Percentiles rank a stretch among this genome's conserved stretches.
Conservation (phyloP, 192 early-diverging fungal genomes). For the Oehlia diaphana region DNA sequence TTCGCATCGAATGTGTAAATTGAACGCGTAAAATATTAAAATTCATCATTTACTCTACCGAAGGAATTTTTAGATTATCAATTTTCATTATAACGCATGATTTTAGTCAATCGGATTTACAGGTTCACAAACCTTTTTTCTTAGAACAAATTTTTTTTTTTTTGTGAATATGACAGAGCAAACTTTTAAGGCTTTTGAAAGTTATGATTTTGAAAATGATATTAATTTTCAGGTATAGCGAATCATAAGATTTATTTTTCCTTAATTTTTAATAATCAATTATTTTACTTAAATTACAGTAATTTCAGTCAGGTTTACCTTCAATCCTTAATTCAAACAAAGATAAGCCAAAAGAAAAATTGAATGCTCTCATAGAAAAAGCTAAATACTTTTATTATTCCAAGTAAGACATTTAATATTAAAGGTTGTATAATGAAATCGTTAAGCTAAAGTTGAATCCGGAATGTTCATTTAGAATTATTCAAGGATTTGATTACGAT, state of each 20-base stretch:
- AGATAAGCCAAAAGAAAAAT: slow-evolving; percentile 31
- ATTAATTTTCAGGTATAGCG: slow-evolving; percentile 36
- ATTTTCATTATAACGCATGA: not conserved
- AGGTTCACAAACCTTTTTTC: not conserved
- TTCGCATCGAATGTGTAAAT: not conserved
- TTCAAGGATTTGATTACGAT: slow-evolving; percentile 35
- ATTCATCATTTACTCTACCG: not conserved
- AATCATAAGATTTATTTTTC: not conserved
- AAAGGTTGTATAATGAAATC: not conserved
- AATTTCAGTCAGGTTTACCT: slow-evolving; percentile 37
- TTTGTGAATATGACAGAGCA: not conserved
- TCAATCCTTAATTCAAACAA: slow-evolving; percentile 34
- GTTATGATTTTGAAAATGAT: slow-evolving; percentile 46
- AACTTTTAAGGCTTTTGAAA: slow-evolving; percentile 32
- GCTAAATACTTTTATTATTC: slow-evolving; percentile 49
- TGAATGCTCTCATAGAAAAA: slow-evolving; percentile 29
- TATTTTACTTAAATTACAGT: not conserved
- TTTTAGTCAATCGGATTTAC: not conserved
- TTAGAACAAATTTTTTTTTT: not conserved
- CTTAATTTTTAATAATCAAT: not conserved
- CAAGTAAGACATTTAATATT: slow-evolving; percentile 33
- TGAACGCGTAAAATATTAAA: not conserved
- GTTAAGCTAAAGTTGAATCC: not conserved
- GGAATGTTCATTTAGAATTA: slow-evolving; percentile 31
- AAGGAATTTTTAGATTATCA: not conserved